Base-by-base conservation (phyloP, 305 asterid species). In the Solanum hybrid region DNA sequence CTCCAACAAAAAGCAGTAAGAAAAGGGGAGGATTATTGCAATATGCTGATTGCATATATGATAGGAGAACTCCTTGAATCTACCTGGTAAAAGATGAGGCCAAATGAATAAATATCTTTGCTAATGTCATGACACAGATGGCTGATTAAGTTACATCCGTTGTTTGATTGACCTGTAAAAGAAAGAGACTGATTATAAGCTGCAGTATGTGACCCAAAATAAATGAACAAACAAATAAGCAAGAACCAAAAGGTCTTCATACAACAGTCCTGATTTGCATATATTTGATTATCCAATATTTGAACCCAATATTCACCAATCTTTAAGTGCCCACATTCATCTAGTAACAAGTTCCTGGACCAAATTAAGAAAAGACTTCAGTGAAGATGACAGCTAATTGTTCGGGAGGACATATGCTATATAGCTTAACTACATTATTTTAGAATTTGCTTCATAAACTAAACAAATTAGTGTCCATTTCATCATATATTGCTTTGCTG, bases 261-360 rank as follows among this genome's bases (percentile, higher is more conserved):
- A 94, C 95, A 79, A 37, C 88, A 85, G 27, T 94, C 97, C 86
- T 91, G 93, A 90, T 87, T 93, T 76, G 94, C 91, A 86, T 91
- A 94, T 86, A 90, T 93, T 69, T 86, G 93, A 90, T 92, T 93
- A 84, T 94, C 94, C 90, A 94, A 92, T 95, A 94, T 94, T 78
- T 92, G 95, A 89, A 93, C 91, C 97, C 97, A 94, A 72, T 94
- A 94, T 91, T 94, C 95, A 82, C 95, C 95, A 35, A 94, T 92
- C 91, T 93, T 94, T 91, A 94, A 91, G 87, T 93, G 95, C 85
- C 93, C 95, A 86, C 94, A 94, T 93, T 94, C 95, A 91, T 92
- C 94, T 13, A 93, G 95, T 84, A 94, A 90, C 95, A 94, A 90
- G 92, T 94, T 94, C 93, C 96, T 93, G 93, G 82, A 35, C 85